Percentiles rank a stretch among this genome's conserved stretches.
Conservation (phyloP, 2,329 filamentous ascomycete species). For the Claviceps digitariae region DNA sequence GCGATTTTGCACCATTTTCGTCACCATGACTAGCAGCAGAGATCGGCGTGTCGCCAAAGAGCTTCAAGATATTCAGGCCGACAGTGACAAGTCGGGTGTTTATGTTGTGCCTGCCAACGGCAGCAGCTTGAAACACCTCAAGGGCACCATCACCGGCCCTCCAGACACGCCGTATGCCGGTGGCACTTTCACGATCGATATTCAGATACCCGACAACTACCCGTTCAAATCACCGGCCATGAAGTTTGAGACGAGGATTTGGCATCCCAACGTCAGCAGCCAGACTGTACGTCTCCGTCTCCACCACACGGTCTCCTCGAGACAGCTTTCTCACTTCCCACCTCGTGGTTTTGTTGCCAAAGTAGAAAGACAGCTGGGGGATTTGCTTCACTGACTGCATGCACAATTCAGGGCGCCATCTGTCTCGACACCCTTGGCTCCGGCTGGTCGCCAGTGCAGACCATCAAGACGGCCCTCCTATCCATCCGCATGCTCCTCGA, state of each 20-base stretch:
- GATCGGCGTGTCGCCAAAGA: constrained; percentile 59
- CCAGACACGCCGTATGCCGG: constrained; percentile 90
- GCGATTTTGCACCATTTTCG: background rate
- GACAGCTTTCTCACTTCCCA: background rate
- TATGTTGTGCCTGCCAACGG: constrained; percentile 50
- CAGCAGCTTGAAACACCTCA: constrained; percentile 66
- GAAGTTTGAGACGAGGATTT: constrained; percentile 85
- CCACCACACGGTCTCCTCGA: background rate
- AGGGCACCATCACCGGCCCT: constrained; percentile 71
- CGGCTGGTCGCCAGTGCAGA: constrained; percentile 92
- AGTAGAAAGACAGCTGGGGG: background rate
- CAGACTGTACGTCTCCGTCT: constrained; percentile 54
- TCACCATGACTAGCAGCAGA: constrained; percentile 35
- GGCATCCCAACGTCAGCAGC: constrained; percentile 94
- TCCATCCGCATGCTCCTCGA: constrained; percentile 88
- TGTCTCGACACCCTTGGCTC: constrained; percentile 84
- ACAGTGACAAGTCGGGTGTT: constrained; percentile 63
- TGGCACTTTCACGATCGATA: constrained; percentile 69
- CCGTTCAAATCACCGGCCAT: constrained; percentile 88
- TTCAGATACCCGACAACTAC: constrained; percentile 76
- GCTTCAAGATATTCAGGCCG: constrained; percentile 58
- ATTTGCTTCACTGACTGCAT: background rate
- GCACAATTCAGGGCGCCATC: constrained; percentile 67
- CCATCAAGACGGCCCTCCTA: constrained; percentile 87
- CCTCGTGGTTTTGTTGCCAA: background rate